Evolutionary conservation across 306 rosid species (phyloP).

Genomic region (Prinsepia uniflora): DNA sequence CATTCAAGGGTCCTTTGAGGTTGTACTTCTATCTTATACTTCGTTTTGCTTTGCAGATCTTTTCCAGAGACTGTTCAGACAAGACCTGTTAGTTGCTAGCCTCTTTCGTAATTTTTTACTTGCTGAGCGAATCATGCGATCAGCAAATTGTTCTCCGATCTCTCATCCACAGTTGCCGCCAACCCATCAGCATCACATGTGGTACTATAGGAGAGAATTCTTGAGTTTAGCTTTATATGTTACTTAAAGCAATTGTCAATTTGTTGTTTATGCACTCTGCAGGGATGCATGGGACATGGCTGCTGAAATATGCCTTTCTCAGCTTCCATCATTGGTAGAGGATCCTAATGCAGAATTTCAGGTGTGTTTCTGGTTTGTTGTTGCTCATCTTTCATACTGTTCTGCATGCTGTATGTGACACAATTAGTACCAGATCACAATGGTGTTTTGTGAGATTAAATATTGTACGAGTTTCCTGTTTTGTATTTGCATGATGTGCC

Average conservation of each 20-base stretch:
- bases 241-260: slow-evolving; percentile 19
- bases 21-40: slow-evolving; percentile 18
- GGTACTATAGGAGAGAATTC: slow-evolving; percentile 48
- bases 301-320: slow-evolving; percentile 98
- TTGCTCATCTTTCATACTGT: not conserved
- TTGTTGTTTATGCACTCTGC: slow-evolving; percentile 29
- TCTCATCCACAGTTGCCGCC: slow-evolving; percentile 88
- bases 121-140: slow-evolving; percentile 97
- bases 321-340: slow-evolving; percentile 82
- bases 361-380: slow-evolving; percentile 35
- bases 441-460: not conserved
- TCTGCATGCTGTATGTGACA: not conserved
- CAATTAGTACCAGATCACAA: not conserved
- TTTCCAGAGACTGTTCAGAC: slow-evolving; percentile 94
- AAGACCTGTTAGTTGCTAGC: slow-evolving; percentile 93
- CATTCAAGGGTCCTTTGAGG: slow-evolving; percentile 18
- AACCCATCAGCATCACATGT: slow-evolving; percentile 99
- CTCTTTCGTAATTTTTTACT: slow-evolving; percentile 89
- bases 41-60: slow-evolving; percentile 62
- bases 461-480: not conserved
- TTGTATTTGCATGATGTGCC: not conserved
- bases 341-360: slow-evolving; percentile 84
- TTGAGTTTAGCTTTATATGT: slow-evolving; percentile 18
- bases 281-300: slow-evolving; percentile 99
- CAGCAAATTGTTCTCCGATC: slow-evolving; percentile 94